phyloP scores from a whole-genome alignment of 192 early-diverging fungal genomes.

The Gorgonomyces haynaldii region DNA sequence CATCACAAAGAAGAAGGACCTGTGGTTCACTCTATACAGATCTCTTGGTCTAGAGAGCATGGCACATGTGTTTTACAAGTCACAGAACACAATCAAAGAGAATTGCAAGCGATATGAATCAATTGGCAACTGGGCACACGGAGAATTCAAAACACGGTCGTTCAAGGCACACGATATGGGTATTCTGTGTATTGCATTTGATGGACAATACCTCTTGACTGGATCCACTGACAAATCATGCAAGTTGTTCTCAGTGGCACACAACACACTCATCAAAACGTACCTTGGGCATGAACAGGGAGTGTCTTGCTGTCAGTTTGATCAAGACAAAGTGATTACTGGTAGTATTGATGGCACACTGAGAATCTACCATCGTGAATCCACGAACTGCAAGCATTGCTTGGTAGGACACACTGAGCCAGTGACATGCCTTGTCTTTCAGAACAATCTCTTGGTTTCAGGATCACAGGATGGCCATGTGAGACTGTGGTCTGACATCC shows the following conservation, averaged over 20 bases:
- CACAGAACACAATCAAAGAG: neutral
- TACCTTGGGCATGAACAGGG: constrained; percentile 18
- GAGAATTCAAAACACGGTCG: constrained; percentile 7
- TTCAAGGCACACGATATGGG: constrained; percentile 14
- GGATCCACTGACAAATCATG: constrained; percentile 13
- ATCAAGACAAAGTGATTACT: constrained; percentile 11
- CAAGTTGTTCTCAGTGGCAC: constrained; percentile 7
- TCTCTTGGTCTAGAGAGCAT: constrained; percentile 17
- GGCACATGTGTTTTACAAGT: constrained; percentile 11
- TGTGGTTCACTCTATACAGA: constrained; percentile 22
- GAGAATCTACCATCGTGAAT: no score
- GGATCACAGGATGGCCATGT: constrained; percentile 19
- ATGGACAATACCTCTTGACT: constrained; percentile 15
- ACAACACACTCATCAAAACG: constrained; percentile 5
- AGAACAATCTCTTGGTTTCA: constrained; percentile 7
- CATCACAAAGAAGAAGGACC: neutral
- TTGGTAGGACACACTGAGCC: constrained; percentile 14
- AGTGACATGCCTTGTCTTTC: constrained; percentile 18
- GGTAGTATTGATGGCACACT: neutral
- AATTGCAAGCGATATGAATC: constrained; percentile 16
- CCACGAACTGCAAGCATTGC: no score
- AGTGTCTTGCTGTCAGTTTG: constrained; percentile 9
- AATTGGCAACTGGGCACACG: constrained; percentile 17
- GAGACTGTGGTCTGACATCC: constrained; percentile 14
- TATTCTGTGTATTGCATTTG: constrained; percentile 15